phyloP scores from a whole-genome alignment of 768 basidiomycete species.

The Pleurotus djamor region DNA sequence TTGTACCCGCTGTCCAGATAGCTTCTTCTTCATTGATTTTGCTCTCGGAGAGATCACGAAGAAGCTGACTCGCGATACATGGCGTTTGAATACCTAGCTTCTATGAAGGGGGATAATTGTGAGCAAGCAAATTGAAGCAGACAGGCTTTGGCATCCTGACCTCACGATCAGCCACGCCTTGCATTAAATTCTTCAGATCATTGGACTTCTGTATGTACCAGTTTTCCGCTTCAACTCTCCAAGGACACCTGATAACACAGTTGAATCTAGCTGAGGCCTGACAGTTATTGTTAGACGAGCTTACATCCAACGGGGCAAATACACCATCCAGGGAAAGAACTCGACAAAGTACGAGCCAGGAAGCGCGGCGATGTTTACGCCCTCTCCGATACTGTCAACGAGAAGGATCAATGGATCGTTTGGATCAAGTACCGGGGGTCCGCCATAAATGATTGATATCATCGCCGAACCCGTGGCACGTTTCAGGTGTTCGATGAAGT shows the following conservation, averaged over 20 bases:
- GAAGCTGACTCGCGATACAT: too few relatives aligned
- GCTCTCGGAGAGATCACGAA: too few relatives aligned
- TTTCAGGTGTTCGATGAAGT: background rate
- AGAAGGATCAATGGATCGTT: background rate
- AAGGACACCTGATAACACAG: background rate
- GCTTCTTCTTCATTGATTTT: too few relatives aligned
- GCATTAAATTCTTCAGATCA: constrained; percentile 18
- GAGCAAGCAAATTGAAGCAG: too few relatives aligned
- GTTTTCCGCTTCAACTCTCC: constrained; percentile 22
- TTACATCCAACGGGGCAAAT: constrained; percentile 24
- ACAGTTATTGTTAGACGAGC: background rate
- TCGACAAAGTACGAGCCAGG: constrained; percentile 32
- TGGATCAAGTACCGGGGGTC: background rate
- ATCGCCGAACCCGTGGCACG: background rate
- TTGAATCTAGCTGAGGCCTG: background rate
- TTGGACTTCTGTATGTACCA: constrained; percentile 17
- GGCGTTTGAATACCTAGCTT: too few relatives aligned
- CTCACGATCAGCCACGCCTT: constrained; percentile 9
- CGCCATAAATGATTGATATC: background rate
- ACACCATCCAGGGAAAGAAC: constrained; percentile 25
- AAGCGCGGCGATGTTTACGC: constrained; percentile 22
- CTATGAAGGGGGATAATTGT: too few relatives aligned
- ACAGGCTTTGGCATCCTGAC: background rate
- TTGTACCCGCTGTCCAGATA: constrained; percentile 10
- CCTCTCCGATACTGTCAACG: background rate